Evolutionary conservation across 2,329 filamentous ascomycete genomes (phyloP), one percentile per base, ranked within the genome.

Genomic region (Rhynchosporium graminicola): DNA sequence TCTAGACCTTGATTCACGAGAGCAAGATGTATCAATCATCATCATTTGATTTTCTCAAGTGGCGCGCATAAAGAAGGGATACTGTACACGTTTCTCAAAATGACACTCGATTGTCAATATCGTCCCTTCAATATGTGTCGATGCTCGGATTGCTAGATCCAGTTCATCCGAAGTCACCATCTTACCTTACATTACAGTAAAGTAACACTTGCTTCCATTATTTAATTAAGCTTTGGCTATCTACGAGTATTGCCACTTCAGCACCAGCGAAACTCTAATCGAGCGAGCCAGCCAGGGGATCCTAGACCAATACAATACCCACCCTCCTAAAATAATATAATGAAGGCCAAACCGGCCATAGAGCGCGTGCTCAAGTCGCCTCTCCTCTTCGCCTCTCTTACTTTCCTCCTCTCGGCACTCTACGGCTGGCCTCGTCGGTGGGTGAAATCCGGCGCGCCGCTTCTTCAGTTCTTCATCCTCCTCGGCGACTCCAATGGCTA

Each of bases 391-490:
- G 55, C 60, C n/a, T 15, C 55, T 5, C 26, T 63, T 40, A 62
- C 63, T 3, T 20, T 45, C 7, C 38, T 67, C n/a, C 51, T 68
- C 10, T 47, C 68, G 7, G 64, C 65, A n/a, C 43, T 71, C 8
- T 74, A 65, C 52, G 36, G 13, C 59, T 65, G 74, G 74, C 71
- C 74, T 8, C 43, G 65, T 8, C 69, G 73, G 63, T 80, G 77
- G 78, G 62, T 76, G 2, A 36, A 78, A 13, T 79, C 78, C n/a
- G 77, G 77, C 13, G 74, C 76, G 2, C 76, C 77, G 10, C 40
- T 77, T 12, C 63, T 79, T 4, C 71, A 75, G 26, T 63, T 68
- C 10, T 43, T 67, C 75, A 73, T 70, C 67, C 67, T 78, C 5
- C 67, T 76, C 6, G 77, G 77, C 26, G 72, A 76, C 38, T 61